Evolutionary conservation across 805 yeast species (phyloP).

Genomic region (Lachancea quebecensis): DNA sequence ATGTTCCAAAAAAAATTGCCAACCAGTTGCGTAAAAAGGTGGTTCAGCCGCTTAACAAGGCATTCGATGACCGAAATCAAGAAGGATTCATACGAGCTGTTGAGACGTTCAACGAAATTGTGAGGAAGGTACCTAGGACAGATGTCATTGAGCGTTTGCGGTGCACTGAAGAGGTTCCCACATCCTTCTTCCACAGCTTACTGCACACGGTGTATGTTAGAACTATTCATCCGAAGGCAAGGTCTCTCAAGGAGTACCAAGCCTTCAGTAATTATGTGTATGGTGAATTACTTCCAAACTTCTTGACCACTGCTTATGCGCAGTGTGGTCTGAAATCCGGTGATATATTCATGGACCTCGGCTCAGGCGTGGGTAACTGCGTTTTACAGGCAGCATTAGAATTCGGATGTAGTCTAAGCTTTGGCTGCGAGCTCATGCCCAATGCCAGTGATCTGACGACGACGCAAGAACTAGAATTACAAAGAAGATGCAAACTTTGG

Average conservation of each 20-base stretch:
- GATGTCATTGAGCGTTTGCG: constrained; percentile 30
- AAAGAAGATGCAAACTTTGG: constrained; percentile 49
- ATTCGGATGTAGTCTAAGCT: constrained; percentile 65
- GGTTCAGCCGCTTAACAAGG: constrained; percentile 17
- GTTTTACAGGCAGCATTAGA: constrained; percentile 84
- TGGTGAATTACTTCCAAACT: constrained; percentile 81
- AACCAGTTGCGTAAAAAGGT: constrained; percentile 9
- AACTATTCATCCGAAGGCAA: constrained; percentile 68
- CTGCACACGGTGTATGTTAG: constrained; percentile 68
- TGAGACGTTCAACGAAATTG: constrained; percentile 38
- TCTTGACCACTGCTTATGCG: constrained; percentile 58
- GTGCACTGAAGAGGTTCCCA: constrained; percentile 31
- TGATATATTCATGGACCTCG: constrained; percentile 74
- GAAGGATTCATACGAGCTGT: constrained; percentile 31
- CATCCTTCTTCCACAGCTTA: constrained; percentile 54
- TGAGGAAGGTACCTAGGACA: constrained; percentile 32
- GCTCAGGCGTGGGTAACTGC: constrained; percentile 93
- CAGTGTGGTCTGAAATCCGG: constrained; percentile 48
- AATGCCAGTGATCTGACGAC: constrained; percentile 67
- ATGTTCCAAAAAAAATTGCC: constrained; percentile 18
- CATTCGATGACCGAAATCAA: constrained; percentile 26
- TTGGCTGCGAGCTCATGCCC: constrained; percentile 87
- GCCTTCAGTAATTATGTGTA: constrained; percentile 88
- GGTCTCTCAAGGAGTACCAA: constrained; percentile 58
- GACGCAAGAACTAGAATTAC: constrained; percentile 52